A percentile compares a stretch with the other conserved stretches of the same genome.
Conservation (phyloP, 2,329 filamentous ascomycete species). For the Penicillium corylophilum region DNA sequence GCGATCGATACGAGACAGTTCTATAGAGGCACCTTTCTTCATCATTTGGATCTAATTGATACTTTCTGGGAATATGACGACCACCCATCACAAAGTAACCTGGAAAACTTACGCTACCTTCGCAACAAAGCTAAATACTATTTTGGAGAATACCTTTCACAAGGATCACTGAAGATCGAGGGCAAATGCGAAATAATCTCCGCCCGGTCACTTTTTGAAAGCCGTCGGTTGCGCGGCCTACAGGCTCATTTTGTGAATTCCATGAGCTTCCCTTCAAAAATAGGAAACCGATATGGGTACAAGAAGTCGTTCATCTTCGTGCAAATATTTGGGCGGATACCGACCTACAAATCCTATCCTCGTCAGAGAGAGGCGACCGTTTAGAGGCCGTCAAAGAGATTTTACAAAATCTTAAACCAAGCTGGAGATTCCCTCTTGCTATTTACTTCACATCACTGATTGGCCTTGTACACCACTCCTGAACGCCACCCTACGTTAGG, state of each 20-base stretch:
- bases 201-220: conserved; percentile 14
- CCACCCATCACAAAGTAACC: not conserved
- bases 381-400: conserved; percentile 4
- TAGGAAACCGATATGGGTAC: not conserved
- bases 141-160: conserved; percentile 22
- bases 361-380: not conserved
- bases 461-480: too few species aligned
- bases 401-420: not conserved
- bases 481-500: too few species aligned
- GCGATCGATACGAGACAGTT: conserved; percentile 15
- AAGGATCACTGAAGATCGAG: conserved; percentile 18
- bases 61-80: conserved; percentile 10
- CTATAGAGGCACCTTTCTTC: conserved; percentile 14
- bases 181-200: conserved; percentile 12
- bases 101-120: conserved; percentile 2
- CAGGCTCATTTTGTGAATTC: conserved; percentile 11
- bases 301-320: conserved; percentile 2
- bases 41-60: conserved; percentile 17
- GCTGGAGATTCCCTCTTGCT: conserved; percentile 6
- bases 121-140: conserved; percentile 6
- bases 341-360: not conserved
- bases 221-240: conserved; percentile 11
- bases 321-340: not conserved
- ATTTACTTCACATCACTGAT: conserved; percentile 5
- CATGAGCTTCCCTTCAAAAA: not conserved